Evolutionary conservation across 2,329 filamentous ascomycete genomes (phyloP).

Genomic region (Alternaria alternata): DNA sequence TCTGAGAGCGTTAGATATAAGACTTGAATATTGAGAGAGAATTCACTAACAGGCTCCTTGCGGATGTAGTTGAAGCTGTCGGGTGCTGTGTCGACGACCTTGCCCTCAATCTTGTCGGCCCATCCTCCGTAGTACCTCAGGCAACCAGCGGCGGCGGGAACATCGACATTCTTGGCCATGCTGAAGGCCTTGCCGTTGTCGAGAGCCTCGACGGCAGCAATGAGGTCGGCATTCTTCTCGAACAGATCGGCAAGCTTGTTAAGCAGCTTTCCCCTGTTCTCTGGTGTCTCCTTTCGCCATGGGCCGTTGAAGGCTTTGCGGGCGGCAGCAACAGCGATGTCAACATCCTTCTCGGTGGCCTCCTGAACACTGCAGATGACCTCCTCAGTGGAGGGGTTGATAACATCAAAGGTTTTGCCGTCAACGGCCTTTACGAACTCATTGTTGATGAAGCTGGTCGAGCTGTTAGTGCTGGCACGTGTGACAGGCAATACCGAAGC

Average conservation of each 20-base stretch:
- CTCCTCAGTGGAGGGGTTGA: conserved; percentile 87
- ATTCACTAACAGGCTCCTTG: conserved; percentile 71
- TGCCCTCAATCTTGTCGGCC: conserved; percentile 91
- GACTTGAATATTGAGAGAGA: background rate
- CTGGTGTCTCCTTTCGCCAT: conserved; percentile 74
- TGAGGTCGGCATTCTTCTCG: conserved; percentile 77
- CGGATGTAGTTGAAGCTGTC: conserved; percentile 86
- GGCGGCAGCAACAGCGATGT: conserved; percentile 82
- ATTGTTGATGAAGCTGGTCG: conserved; percentile 84
- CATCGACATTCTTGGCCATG: conserved; percentile 76
- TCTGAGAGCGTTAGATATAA: conserved; percentile 49
- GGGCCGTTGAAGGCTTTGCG: conserved; percentile 82
- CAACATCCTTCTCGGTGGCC: conserved; percentile 85
- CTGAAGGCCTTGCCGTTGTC: conserved; percentile 86
- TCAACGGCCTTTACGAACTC: conserved; percentile 85
- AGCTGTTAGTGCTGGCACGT: conserved; percentile 25
- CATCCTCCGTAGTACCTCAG: conserved; percentile 89
- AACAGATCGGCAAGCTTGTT: conserved; percentile 80
- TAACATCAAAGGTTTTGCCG: conserved; percentile 89
- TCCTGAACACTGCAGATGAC: conserved; percentile 84
- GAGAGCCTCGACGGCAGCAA: conserved; percentile 84
- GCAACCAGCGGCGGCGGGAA: conserved; percentile 71
- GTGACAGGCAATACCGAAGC: background rate
- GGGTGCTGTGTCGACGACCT: conserved; percentile 80
- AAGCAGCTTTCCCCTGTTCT: conserved; percentile 73